Evolutionary conservation across 2,329 filamentous ascomycete genomes (phyloP), one percentile per base, ranked within the genome.

Genomic region (Cladophialophora carrionii): DNA sequence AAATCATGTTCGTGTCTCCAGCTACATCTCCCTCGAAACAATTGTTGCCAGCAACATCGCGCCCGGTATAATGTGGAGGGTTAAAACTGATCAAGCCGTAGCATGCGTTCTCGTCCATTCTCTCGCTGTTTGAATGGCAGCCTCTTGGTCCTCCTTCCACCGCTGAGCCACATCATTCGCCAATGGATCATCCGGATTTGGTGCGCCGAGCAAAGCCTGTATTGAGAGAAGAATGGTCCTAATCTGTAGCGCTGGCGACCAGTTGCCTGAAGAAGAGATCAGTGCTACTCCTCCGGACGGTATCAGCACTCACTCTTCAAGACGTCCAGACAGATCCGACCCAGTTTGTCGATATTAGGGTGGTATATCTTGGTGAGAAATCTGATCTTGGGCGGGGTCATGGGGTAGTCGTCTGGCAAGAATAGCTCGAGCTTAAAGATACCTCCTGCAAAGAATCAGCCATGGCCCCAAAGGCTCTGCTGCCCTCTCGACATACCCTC

Each of bases 351-450:
- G 72, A 99, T 97, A 78, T 99, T 99, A 59, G 95, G 95, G 78
- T 99, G 96, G 80, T 98, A 99, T 78, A 99, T 98, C 81, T 96
- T 97, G 73, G 96, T 99, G 58, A 99, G 84, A 80, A 99, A 99
- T 62, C 95, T 91, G 75, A 99, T 97, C 84, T 97, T 97, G 53
- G 95, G 95, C 61, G 95, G 94, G 37, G 92, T 96, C 95, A 99
- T 99, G 49, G 95, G 95, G 78, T 99, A 99, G 81, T 99, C 95
- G 75, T 99, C 95, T 52, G 96, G 96, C 26, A 99, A 85, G 78
- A 99, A 99, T 22, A 99, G 87, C 79, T 99, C 95, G 68, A 98
- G 89, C 79, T 96, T 94, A 84, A 99, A 99, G 70, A 96, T 85
- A 56, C 96, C 95, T 68, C 86, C 87, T 87, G 74, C 58, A 58